A percentile compares a stretch with the other conserved stretches of the same genome.
Conservation (phyloP, 352 stramenopile genomes). For the Pythium volutum region DNA sequence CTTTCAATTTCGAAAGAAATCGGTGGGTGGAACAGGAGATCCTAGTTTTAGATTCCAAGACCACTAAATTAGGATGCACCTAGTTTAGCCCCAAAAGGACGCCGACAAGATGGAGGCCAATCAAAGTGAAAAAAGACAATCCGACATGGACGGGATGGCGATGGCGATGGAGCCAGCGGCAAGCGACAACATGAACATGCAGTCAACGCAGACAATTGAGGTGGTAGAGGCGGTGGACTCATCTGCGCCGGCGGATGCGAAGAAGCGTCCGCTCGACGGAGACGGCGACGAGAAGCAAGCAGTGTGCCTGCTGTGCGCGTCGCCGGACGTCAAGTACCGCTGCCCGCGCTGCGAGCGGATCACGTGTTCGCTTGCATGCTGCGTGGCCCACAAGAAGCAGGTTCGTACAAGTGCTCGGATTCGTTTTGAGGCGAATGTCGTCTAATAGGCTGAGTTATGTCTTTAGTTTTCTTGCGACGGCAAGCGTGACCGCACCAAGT, state of each 20-base stretch:
- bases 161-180: slow-evolving; percentile 1
- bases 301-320: slow-evolving; percentile 47
- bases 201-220: background rate
- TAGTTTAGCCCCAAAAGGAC: slow-evolving; percentile 27
- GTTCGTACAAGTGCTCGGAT: slow-evolving; percentile 22
- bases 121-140: slow-evolving; percentile 12
- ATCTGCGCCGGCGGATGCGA: background rate
- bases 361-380: slow-evolving; percentile 80
- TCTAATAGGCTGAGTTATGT: background rate
- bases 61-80: slow-evolving; percentile 13
- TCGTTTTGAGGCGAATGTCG: background rate
- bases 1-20: slow-evolving; percentile 12
- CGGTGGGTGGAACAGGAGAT: slow-evolving; percentile 14
- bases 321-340: slow-evolving; percentile 73
- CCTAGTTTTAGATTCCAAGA: slow-evolving; percentile 3
- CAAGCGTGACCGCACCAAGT: slow-evolving; percentile 85
- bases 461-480: slow-evolving; percentile 73
- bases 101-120: slow-evolving; percentile 19
- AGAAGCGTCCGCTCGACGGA: slow-evolving; percentile 36
- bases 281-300: slow-evolving; percentile 9
- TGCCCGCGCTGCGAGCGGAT: slow-evolving; percentile 82
- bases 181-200: background rate
- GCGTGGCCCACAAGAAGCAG: slow-evolving; percentile 77
- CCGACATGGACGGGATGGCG: background rate
- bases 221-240: background rate